Base-by-base conservation (phyloP, 2,329 filamentous ascomycete species). In the Cadophora sp. region DNA sequence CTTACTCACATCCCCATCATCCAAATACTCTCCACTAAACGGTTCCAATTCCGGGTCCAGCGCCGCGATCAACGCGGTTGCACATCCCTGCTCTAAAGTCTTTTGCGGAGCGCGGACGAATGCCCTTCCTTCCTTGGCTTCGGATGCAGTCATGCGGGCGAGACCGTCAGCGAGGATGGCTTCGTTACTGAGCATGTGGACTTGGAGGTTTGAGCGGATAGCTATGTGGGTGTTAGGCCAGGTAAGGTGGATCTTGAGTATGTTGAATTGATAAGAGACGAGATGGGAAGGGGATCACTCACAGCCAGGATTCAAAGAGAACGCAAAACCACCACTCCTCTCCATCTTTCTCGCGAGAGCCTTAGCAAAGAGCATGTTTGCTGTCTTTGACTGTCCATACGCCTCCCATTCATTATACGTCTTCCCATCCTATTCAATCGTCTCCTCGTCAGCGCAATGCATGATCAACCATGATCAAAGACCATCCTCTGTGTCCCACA, bases 381-480 rank as follows among this genome's bases (percentile, higher is more conserved):
- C 79, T 3, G 78, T 71, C 69, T 81, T 81, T 70, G 77, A 77
- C 66, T 78, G 75, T 64, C 76, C 80, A 73, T 81, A 81, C 1
- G 63, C 79, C 16, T 78, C 74, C 58, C 79, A 72, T 7, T 76
- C 75, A 16, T 77, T 27, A 62, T 80, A 80, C 12, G 56, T 67
- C 68, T 79, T 80, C 1, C 71, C 68, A 56, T 72, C 50, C 64
- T 68, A 31, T 40, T 37, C n/a, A n/a, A n/a, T n/a, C 48, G 22
- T 37, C 43, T 14, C 37, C 3, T 43, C n/a, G 58, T 64, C 9
- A 67, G 19, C 34, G 29, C 56, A 56, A n/a, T n/a, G n/a, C n/a
- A n/a, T n/a, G 1, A 34, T 53, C 62, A 43, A 55, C 31, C n/a
- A n/a, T n/a, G n/a, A n/a, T 31, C 6, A n/a, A 40, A 16, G 2